Evolutionary conservation across 495 filamentous ascomycete genomes (phyloP).

Genomic region (Lophiotrema nucula): DNA sequence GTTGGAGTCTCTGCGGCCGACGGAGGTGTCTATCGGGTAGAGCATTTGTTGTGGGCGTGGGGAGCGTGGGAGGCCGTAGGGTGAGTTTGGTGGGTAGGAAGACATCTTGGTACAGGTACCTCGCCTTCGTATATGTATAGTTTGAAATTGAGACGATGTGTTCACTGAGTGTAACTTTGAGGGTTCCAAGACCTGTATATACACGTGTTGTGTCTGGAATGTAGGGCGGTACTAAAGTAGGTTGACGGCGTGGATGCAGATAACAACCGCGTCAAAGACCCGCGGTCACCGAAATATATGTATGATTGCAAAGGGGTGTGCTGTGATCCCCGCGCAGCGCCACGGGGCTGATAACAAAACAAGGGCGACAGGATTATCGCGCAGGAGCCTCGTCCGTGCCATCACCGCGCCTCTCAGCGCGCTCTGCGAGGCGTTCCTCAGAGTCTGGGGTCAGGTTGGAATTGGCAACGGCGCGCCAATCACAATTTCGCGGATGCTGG

Average conservation of each 20-base stretch:
- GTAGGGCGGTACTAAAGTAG: neutral
- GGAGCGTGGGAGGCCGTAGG: conserved; percentile 1
- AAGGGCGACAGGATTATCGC: neutral
- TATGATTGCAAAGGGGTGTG: neutral
- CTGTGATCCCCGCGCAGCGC: neutral
- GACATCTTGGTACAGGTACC: neutral
- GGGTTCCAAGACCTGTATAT: neutral
- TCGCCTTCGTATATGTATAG: neutral
- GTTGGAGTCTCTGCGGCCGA: neutral
- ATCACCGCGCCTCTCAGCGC: neutral
- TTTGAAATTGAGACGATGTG: neutral
- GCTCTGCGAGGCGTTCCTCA: conserved; percentile 2
- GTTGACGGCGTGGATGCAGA: neutral
- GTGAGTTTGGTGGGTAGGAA: neutral
- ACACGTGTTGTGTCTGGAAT: neutral
- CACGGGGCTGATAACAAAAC: neutral
- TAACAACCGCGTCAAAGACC: neutral
- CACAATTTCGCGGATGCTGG: neutral
- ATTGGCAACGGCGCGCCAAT: neutral
- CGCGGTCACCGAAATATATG: conserved; percentile 9
- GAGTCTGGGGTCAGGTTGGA: neutral
- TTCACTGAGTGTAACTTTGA: neutral
- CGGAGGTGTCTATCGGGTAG: neutral
- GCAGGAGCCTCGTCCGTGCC: neutral
- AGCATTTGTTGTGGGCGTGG: conserved; percentile 2